Evolutionary conservation across 306 rosid species (phyloP), one percentile per base, ranked within the genome.

Genomic region (Ormosia emarginata): DNA sequence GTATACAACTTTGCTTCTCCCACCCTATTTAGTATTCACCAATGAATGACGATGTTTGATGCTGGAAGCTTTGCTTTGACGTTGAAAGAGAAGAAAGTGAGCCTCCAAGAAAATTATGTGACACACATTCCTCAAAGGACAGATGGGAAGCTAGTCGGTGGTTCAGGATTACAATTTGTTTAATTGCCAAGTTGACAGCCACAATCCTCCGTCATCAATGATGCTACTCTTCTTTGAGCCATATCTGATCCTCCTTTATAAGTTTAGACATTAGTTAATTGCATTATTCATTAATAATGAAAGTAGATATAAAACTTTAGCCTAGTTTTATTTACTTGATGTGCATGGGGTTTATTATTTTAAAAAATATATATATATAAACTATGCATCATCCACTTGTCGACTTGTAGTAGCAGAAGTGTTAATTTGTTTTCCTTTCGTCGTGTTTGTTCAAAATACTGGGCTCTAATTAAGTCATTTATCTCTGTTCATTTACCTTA

Each of bases 101-200:
- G 80, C 53, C 12, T 17, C 70, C 71, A 61, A 46, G 4, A 75
- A 75, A 71, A 52, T 43, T 67, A 80, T 55, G 70, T 63, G 79
- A 79, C 79, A 67, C 77, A 44, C 81, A 81, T 84, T 85, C 77
- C 56, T 37, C 61, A 1, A 46, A 10, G 65, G 84, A 83, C 81
- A 75, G 43, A 74, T 83, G 50, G 32, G 7, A 83, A 24, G 24
- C 24, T 24, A 88, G 89, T 88, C 88, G 86, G 91, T 89, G 88
- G 83, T 47, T 86, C 84, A 77, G 39, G 46, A 81, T 68, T 59
- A 57, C 71, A 64, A 72, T 10, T 83, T 74, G 29, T 72, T 63
- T 72, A 63, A 72, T 73, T 24, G 50, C 82, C 86, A 81, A 84
- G 76, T 71, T 81, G 84, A 87, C 83, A 81, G 18, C 67, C 56